These are phyloP conservation scores for Xerocomus potaroensis DNA, from an alignment of 768 basidiomycete species.

Conservation along the genomic window DNA sequence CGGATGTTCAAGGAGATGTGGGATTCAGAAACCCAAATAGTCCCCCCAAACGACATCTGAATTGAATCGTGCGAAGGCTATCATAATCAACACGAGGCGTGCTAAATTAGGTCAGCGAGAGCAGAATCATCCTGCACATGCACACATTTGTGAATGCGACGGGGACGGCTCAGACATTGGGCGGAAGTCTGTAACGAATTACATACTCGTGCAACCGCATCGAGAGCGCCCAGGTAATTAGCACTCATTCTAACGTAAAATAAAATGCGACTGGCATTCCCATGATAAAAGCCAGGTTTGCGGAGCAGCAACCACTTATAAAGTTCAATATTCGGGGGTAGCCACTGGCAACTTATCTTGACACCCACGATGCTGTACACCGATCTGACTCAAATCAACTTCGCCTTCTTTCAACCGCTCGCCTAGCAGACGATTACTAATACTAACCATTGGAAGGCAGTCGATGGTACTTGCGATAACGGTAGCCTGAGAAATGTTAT, in stretches of 20 bases:
- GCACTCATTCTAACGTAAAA: neutral
- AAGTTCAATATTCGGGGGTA: slow-evolving; percentile 52
- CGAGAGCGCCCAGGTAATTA: slow-evolving; percentile 3
- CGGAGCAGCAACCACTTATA: slow-evolving; percentile 11
- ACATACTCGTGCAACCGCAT: slow-evolving; percentile 26
- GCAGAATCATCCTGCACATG: no score
- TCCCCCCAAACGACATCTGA: no score
- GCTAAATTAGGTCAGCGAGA: no score
- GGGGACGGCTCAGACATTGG: slow-evolving; percentile 34
- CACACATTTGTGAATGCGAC: slow-evolving; percentile 59
- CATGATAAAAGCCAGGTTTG: neutral
- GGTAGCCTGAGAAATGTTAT: slow-evolving; percentile 39
- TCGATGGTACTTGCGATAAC: slow-evolving; percentile 47
- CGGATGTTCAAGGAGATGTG: no score
- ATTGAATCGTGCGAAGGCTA: no score
- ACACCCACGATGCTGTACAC: slow-evolving; percentile 51
- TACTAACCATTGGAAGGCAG: no score
- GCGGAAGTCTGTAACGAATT: neutral
- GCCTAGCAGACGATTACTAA: slow-evolving; percentile 8
- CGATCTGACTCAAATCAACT: slow-evolving; percentile 51
- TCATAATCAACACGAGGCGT: no score
- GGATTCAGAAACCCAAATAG: no score
- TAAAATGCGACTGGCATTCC: slow-evolving; percentile 25
- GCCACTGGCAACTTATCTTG: slow-evolving; percentile 49
- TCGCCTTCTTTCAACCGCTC: slow-evolving; percentile 18